Evolutionary conservation across 2,329 filamentous ascomycete species (phyloP).

Genomic region (Paecilomyces niveus): DNA sequence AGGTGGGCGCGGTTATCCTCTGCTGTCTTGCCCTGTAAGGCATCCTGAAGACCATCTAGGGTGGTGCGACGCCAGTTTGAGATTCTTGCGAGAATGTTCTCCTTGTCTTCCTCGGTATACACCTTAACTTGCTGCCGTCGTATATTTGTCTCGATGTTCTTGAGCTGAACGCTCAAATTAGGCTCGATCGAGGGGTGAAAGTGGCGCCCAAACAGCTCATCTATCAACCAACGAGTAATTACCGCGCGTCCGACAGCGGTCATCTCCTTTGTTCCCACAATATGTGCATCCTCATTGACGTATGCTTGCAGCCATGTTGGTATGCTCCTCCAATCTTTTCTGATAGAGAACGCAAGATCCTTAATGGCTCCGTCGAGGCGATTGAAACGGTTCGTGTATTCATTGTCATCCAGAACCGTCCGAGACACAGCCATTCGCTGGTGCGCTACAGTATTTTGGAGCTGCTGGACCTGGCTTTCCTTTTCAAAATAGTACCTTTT

Average conservation of each 20-base stretch:
- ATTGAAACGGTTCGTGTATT: constrained; percentile 84
- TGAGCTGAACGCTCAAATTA: constrained; percentile 68
- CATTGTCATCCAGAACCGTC: constrained; percentile 89
- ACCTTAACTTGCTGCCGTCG: constrained; percentile 66
- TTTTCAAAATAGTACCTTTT: constrained; percentile 97
- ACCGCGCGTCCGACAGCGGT: constrained; percentile 85
- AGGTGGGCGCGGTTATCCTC: constrained; percentile 61
- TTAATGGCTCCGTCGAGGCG: constrained; percentile 89
- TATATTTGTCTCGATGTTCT: constrained; percentile 81
- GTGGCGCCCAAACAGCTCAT: constrained; percentile 83
- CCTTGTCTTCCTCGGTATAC: constrained; percentile 76
- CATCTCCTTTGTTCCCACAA: constrained; percentile 94
- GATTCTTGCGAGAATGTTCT: constrained; percentile 79
- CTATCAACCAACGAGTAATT: constrained; percentile 82
- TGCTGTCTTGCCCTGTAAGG: constrained; percentile 59
- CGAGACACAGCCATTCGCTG: constrained; percentile 91
- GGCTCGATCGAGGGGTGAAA: constrained; percentile 86
- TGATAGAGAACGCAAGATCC: constrained; percentile 90
- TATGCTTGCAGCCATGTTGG: constrained; percentile 72
- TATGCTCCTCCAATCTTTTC: constrained; percentile 83
- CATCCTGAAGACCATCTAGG: constrained; percentile 74
- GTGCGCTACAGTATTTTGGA: constrained; percentile 96
- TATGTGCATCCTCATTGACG: constrained; percentile 77
- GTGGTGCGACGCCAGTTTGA: constrained; percentile 92
- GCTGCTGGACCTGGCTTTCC: constrained; percentile 78